These are phyloP conservation scores for Aeschynomene evenia DNA, from an alignment of 306 rosid species.

Conservation along the genomic window DNA sequence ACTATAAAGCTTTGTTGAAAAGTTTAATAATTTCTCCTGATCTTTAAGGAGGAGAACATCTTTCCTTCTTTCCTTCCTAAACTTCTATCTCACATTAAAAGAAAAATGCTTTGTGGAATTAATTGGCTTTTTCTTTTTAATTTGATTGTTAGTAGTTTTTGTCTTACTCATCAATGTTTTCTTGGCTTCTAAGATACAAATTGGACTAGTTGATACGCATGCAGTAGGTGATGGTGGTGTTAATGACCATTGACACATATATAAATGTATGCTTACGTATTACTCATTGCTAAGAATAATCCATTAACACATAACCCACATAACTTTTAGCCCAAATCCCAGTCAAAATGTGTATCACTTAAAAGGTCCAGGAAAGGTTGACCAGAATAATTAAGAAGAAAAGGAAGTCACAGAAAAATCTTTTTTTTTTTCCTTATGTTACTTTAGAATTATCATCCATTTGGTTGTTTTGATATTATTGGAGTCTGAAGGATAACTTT, in stretches of 20 bases:
- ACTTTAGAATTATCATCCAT: not conserved
- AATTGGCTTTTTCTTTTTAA: not conserved
- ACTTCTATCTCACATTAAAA: not conserved
- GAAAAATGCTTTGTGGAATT: not conserved
- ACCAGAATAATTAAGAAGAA: not conserved
- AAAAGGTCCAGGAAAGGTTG: constrained; percentile 12
- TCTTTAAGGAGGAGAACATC: not conserved
- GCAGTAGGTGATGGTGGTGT: not conserved
- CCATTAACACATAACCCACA: not conserved
- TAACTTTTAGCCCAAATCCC: not conserved
- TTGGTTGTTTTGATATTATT: not conserved
- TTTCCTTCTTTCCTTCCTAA: not conserved
- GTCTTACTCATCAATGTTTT: not conserved
- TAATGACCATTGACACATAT: not conserved
- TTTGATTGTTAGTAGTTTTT: not conserved
- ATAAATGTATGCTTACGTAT: constrained; percentile 38
- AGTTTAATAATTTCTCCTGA: no score
- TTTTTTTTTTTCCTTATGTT: not conserved
- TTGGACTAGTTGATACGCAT: constrained; percentile 25
- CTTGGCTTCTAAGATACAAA: constrained; percentile 27
- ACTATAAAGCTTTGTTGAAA: not conserved
- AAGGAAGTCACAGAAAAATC: not conserved
- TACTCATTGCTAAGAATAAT: constrained; percentile 18
- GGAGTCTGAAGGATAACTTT: constrained; percentile 6
- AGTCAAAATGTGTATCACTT: constrained; percentile 23